Percentiles rank a stretch among this genome's conserved stretches.
These are phyloP conservation scores for Viola pubescens DNA, from an alignment of 441 rosid species.

Conservation along the genomic window DNA sequence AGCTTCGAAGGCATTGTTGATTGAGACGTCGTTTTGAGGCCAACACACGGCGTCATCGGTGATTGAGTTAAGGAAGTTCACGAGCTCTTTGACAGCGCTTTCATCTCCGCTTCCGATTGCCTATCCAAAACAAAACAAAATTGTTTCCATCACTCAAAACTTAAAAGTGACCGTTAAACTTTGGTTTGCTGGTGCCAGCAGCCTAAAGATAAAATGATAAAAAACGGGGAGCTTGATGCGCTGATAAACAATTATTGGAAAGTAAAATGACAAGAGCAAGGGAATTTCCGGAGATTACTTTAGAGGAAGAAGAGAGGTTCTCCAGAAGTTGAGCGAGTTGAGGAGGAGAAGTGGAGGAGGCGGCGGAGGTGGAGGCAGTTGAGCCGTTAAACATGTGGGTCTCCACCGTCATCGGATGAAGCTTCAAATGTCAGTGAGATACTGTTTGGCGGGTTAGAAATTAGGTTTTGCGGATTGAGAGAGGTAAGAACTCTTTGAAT, in stretches of 20 bases:
- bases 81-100: constrained; percentile 37
- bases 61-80: constrained; percentile 39
- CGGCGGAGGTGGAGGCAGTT: background rate
- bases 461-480: background rate
- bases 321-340: constrained; percentile 33
- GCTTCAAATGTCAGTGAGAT: background rate
- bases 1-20: constrained; percentile 32
- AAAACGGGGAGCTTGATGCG: background rate
- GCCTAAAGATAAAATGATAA: too few relatives aligned
- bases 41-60: constrained; percentile 27
- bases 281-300: constrained; percentile 26
- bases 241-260: background rate
- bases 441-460: background rate
- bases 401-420: background rate
- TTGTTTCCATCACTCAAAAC: too few relatives aligned
- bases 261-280: background rate
- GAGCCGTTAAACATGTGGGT: background rate
- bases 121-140: constrained; percentile 20
- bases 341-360: constrained; percentile 16
- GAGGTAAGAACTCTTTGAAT: background rate
- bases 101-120: constrained; percentile 41
- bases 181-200: too few relatives aligned
- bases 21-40: constrained; percentile 29
- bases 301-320: constrained; percentile 34
- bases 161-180: too few relatives aligned